Evolutionary conservation across 129 eudicot species (phyloP), one percentile per base, ranked within the genome.

Genomic region (Artemisia tridentata): DNA sequence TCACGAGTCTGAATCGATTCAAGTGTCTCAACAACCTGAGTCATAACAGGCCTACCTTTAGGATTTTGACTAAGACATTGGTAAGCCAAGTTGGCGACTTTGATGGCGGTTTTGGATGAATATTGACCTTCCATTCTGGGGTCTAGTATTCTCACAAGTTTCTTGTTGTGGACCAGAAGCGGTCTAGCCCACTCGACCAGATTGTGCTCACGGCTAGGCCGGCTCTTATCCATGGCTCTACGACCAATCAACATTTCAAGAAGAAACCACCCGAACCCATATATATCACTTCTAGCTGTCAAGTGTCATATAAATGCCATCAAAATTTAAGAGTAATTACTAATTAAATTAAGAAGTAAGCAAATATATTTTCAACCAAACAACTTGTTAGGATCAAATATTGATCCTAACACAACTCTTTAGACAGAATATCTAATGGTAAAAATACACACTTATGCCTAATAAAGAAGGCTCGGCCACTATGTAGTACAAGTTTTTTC

Each of bases 221-320:
- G 74, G 75, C 96, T 87, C 76, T 78, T 84, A 72, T 93, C 97
- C 86, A 89, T 80, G 47, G 98, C 97, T 72, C 84, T 82, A 46
- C 87, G 82, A 31, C 98, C 98, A 2, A 85, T 84, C 53, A 89
- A 74, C 97, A 93, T 84, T 83, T 93, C 98, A 50, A 87, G 90
- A 67, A 93, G 84, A 70, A 93, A 97, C 34, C 89, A 97, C 53
- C 98, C 98, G 48, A 84, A 89, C 54, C 96, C 98, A 63, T 93
- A 93, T 46, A 87, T 85, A 69, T 93, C 98, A 64, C 98, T 87
- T 74, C 90, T 85, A 12, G 92, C 86, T 11, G 96, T 87, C 80
- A 93, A 77, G 78, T 89, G 98, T n/a, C 98, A 97, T 93, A 84
- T 38, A 43, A 54, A 67, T 41, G 58, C 23, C 68, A 65, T 58